A percentile compares a stretch with the other conserved stretches of the same genome.
These are phyloP conservation scores for Allium sativum DNA, from an alignment of 106 monocot species.

Conservation along the genomic window DNA sequence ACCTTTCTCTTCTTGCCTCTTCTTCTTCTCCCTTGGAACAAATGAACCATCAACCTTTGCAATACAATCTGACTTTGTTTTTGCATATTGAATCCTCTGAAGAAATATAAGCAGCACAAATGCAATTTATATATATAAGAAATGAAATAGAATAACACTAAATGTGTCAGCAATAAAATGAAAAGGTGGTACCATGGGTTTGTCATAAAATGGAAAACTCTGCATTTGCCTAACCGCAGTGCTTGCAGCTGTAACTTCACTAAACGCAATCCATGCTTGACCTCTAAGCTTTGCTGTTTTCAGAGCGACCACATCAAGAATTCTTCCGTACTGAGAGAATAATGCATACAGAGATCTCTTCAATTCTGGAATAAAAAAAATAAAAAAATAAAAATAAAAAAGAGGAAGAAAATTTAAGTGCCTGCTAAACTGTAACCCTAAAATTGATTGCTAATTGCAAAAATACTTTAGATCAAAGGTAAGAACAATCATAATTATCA, in stretches of 20 bases:
- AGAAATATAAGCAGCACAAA: constrained; percentile 4
- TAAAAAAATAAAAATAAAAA: no score
- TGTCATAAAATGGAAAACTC: background rate
- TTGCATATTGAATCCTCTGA: constrained; percentile 92
- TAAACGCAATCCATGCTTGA: background rate
- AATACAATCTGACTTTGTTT: constrained; percentile 93
- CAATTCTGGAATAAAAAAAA: no score
- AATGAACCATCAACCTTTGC: constrained; percentile 81
- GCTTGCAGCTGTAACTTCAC: background rate
- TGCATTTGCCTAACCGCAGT: background rate
- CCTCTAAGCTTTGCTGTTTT: background rate
- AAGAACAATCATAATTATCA: no score
- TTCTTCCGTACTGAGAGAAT: background rate
- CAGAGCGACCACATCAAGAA: background rate
- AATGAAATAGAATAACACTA: background rate
- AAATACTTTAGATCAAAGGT: no score
- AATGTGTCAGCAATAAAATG: no score
- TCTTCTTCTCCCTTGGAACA: constrained; percentile 83
- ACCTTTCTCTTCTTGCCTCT: constrained; percentile 97
- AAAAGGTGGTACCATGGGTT: background rate
- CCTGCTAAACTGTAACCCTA: no score
- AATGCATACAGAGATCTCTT: no score
- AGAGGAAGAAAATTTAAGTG: no score
- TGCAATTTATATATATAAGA: background rate
- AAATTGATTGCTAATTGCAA: no score